Evolutionary conservation across 495 filamentous ascomycete genomes (phyloP).

Genomic region (Penicillium silybi): DNA sequence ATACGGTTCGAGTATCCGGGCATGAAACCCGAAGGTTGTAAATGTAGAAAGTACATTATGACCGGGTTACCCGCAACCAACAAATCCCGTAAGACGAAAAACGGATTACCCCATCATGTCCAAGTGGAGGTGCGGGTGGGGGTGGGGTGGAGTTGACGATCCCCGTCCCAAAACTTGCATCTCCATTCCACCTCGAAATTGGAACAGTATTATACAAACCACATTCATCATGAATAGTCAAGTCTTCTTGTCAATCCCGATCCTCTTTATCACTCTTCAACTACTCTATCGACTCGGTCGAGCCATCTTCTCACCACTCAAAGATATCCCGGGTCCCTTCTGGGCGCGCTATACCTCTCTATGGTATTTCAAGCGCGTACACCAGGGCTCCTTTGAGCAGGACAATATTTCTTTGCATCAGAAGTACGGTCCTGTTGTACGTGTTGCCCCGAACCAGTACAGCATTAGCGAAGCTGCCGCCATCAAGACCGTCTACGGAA

Average conservation of each 20-base stretch:
- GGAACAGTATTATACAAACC: not conserved
- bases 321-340: slow-evolving; percentile 49
- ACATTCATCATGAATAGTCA: slow-evolving; percentile 8
- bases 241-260: slow-evolving; percentile 4
- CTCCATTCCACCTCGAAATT: not conserved
- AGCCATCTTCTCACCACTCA: slow-evolving; percentile 30
- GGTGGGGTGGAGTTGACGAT: slow-evolving; percentile 5
- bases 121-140: slow-evolving; percentile 27
- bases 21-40: too few species aligned
- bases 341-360: slow-evolving; percentile 51
- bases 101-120: not conserved
- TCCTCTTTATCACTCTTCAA: slow-evolving; percentile 7
- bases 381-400: slow-evolving; percentile 39
- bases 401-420: slow-evolving; percentile 45
- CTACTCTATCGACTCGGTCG: slow-evolving; percentile 16
- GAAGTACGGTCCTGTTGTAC: slow-evolving; percentile 39
- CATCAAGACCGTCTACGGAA: slow-evolving; percentile 43
- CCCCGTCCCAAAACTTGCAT: not conserved
- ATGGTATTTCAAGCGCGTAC: slow-evolving; percentile 50
- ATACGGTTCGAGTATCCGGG: not conserved
- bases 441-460: slow-evolving; percentile 48
- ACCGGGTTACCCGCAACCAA: not conserved
- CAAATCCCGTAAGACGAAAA: not conserved
- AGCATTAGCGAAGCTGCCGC: slow-evolving; percentile 43
- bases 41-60: not conserved